phyloP scores from a whole-genome alignment of 148 eudicot species.

The Fagopyrum esculentum region DNA sequence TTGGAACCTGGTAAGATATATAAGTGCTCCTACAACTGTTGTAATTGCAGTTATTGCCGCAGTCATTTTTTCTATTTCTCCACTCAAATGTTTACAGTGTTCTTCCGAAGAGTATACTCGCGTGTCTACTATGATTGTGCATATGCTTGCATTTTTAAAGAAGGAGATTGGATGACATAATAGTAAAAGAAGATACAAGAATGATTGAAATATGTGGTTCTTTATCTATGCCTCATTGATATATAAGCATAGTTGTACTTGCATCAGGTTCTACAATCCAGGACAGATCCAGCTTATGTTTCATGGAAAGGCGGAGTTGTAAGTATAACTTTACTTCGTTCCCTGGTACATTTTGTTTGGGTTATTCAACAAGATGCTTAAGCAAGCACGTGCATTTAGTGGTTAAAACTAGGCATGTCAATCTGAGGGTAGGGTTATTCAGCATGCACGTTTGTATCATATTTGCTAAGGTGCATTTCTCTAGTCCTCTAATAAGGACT shows the following conservation, averaged over 20 bases:
- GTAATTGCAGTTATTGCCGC: not conserved
- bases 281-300: constrained; percentile 57
- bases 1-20: not conserved
- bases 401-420: too few species aligned
- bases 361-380: not conserved
- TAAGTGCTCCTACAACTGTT: too few species aligned
- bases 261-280: constrained; percentile 71
- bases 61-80: not conserved
- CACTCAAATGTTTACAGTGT: not conserved
- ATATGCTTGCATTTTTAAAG: not conserved
- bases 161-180: not conserved
- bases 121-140: too few species aligned
- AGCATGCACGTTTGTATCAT: too few species aligned
- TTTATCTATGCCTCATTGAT: constrained; percentile 6
- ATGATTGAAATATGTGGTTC: not conserved
- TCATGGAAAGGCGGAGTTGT: constrained; percentile 99
- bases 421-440: too few species aligned
- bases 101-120: not conserved
- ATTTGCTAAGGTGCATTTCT: too few species aligned
- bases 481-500: too few species aligned
- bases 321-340: constrained; percentile 22
- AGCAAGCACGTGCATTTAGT: not conserved
- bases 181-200: not conserved
- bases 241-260: not conserved
- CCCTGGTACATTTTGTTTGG: not conserved